phyloP scores from a whole-genome alignment of 371 early-diverging fungal genomes.

The Cladochytrium tenue region DNA sequence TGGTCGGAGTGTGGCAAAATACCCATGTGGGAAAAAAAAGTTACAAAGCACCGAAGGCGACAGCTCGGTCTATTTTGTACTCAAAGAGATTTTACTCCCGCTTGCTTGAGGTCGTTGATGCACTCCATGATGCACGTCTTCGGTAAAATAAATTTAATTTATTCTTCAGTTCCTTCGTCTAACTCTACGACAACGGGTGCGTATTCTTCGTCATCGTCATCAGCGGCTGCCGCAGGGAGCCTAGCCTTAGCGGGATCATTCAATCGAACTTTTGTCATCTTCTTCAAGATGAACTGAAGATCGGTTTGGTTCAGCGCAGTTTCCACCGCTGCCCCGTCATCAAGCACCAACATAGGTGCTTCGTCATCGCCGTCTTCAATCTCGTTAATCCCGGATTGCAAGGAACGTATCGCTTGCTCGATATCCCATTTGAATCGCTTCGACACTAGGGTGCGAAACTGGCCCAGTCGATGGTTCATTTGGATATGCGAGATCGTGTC shows the following conservation, averaged over 20 bases:
- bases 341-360: neutral
- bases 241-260: neutral
- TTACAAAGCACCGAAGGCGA: too few species aligned
- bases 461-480: neutral
- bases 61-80: too few species aligned
- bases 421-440: constrained; percentile 23
- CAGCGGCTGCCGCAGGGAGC: neutral
- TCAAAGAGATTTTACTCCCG: too few species aligned
- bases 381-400: neutral
- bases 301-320: neutral
- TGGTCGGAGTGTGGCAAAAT: neutral
- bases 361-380: neutral
- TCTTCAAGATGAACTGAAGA: neutral
- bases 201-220: neutral
- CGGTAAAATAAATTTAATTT: too few species aligned
- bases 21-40: too few species aligned
- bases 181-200: neutral
- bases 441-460: constrained; percentile 5
- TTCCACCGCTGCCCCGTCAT: neutral
- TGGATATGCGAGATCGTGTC: constrained; percentile 52
- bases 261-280: neutral
- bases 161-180: neutral
- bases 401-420: constrained; percentile 10
- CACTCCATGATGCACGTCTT: too few species aligned
- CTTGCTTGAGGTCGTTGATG: too few species aligned